phyloP scores from a whole-genome alignment of 2,329 filamentous ascomycete genomes.

The Nemania sp. region DNA sequence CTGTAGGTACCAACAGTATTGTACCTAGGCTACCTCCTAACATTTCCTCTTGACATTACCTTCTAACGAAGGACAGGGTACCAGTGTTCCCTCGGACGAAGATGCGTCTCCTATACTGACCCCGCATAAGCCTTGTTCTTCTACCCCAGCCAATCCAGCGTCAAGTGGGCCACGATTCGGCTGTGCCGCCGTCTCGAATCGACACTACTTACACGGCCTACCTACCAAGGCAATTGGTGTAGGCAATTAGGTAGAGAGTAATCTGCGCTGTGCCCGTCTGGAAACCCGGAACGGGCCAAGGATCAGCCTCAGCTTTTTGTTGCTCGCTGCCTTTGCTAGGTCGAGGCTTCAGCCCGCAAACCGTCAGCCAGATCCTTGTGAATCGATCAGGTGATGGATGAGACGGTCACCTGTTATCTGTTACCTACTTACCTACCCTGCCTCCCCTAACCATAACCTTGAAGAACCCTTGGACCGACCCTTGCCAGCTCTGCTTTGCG shows the following conservation, averaged over 20 bases:
- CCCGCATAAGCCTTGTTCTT: conserved; percentile 3
- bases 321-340: background rate
- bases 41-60: too few species aligned
- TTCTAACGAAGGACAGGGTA: too few species aligned
- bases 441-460: background rate
- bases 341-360: background rate
- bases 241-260: background rate
- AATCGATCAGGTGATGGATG: conserved; percentile 5
- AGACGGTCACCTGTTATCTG: background rate
- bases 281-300: background rate
- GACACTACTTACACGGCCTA: too few species aligned
- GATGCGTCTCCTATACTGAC: too few species aligned
- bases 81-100: too few species aligned
- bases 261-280: background rate
- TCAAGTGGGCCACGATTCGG: conserved; percentile 5
- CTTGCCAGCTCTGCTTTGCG: background rate
- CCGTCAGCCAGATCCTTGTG: background rate
- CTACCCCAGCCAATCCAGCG: background rate
- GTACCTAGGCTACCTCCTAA: too few species aligned
- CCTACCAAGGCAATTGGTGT: too few species aligned
- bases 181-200: background rate
- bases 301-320: background rate
- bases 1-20: background rate
- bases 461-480: background rate
- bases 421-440: too few species aligned